A percentile compares a stretch with the other conserved stretches of the same genome.
Evolutionary conservation across 805 yeast species (phyloP).

Genomic region (Saturnispora dispora): DNA sequence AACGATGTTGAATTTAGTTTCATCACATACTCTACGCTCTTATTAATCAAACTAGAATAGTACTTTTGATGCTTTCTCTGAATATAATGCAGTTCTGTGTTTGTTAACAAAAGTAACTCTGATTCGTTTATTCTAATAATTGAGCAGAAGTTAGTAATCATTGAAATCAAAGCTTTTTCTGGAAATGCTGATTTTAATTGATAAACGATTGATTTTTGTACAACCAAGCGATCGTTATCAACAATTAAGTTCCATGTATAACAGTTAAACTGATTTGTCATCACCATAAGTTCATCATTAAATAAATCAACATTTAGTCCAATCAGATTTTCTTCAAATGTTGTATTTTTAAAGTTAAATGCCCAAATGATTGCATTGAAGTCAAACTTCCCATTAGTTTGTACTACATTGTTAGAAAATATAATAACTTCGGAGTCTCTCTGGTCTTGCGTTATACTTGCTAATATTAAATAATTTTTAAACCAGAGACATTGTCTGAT

Average conservation of each 20-base stretch:
- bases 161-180: slow-evolving; percentile 14
- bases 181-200: slow-evolving; percentile 24
- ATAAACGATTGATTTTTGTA: slow-evolving; percentile 21
- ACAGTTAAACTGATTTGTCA: slow-evolving; percentile 26
- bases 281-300: slow-evolving; percentile 24
- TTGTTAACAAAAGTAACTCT: slow-evolving; percentile 25
- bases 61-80: slow-evolving; percentile 18
- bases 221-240: slow-evolving; percentile 9
- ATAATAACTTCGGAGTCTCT: slow-evolving; percentile 25
- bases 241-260: slow-evolving; percentile 27
- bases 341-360: slow-evolving; percentile 24
- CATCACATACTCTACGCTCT: slow-evolving; percentile 26
- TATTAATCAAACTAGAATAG: slow-evolving; percentile 19
- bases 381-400: slow-evolving; percentile 18
- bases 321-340: slow-evolving; percentile 22
- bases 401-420: slow-evolving; percentile 22
- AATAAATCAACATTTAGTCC: slow-evolving; percentile 23
- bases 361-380: slow-evolving; percentile 28
- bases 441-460: slow-evolving; percentile 15
- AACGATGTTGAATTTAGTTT: slow-evolving; percentile 22
- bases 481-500: slow-evolving; percentile 32
- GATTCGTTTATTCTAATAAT: slow-evolving; percentile 22
- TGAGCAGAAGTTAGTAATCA: slow-evolving; percentile 20
- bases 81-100: slow-evolving; percentile 24
- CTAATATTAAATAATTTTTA: slow-evolving; percentile 26